phyloP scores from a whole-genome alignment of 2,329 filamentous ascomycete genomes.

The Sclerotinia nivalis region DNA sequence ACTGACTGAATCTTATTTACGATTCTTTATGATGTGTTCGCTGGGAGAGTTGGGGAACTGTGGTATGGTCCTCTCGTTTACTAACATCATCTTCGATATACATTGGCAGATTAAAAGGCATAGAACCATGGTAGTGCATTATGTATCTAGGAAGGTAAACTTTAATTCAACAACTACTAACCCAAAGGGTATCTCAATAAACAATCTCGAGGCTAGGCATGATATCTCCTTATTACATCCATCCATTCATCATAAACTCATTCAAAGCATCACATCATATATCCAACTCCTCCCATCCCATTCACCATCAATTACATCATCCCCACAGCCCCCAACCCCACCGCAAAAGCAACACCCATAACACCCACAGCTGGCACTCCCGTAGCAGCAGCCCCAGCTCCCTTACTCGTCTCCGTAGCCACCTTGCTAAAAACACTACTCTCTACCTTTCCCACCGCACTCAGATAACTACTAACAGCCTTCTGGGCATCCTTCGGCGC shows the following conservation, averaged over 20 bases:
- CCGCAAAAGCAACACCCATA: constrained; percentile 25
- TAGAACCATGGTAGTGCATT: neutral
- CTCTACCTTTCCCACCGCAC: constrained; percentile 11
- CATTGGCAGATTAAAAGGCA: neutral
- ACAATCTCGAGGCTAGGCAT: neutral
- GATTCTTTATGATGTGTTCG: neutral
- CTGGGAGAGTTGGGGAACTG: neutral
- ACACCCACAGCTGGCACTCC: constrained; percentile 22
- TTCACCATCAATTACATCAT: constrained; percentile 1
- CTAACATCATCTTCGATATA: neutral
- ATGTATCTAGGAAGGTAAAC: neutral
- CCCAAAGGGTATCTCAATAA: neutral
- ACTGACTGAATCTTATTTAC: neutral
- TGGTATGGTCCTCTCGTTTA: neutral
- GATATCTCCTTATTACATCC: neutral
- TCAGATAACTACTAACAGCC: constrained; percentile 28
- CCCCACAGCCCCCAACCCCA: constrained; percentile 11
- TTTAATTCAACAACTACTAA: no score
- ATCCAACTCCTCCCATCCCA: neutral
- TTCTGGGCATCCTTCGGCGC: constrained; percentile 29
- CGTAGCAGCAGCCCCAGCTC: constrained; percentile 22
- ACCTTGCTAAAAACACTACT: constrained; percentile 29
- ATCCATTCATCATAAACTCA: constrained; percentile 4
- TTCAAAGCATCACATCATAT: constrained; percentile 3
- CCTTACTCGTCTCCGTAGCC: constrained; percentile 28